These are phyloP conservation scores for Peronospora destructor DNA, from an alignment of 352 stramenopile genomes.

Conservation along the genomic window DNA sequence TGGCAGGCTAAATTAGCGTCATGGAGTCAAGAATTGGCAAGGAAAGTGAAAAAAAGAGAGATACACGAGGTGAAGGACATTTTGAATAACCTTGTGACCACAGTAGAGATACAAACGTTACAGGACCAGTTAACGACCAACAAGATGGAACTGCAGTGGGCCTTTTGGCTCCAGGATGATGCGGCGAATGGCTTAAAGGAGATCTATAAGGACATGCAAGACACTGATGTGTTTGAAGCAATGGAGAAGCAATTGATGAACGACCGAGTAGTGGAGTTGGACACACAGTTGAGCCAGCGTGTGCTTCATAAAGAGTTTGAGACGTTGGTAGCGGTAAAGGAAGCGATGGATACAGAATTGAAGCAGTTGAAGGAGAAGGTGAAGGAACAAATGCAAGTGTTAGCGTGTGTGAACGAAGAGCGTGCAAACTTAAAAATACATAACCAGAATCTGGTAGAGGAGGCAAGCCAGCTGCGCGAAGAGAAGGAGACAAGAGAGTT, in stretches of 20 bases:
- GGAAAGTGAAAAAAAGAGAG: constrained; percentile 18
- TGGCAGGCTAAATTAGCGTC: constrained; percentile 26
- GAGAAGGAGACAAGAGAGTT: constrained; percentile 20
- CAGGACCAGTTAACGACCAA: constrained; percentile 2
- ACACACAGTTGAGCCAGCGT: constrained; percentile 41
- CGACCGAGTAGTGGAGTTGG: constrained; percentile 45
- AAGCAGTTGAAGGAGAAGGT: constrained; percentile 15
- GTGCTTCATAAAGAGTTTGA: constrained; percentile 24
- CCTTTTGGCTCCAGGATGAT: constrained; percentile 17
- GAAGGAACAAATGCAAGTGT: constrained; percentile 10
- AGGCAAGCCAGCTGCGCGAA: constrained; percentile 16
- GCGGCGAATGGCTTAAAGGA: constrained; percentile 12
- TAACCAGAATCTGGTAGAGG: constrained; percentile 27
- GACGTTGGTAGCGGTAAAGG: constrained; percentile 17
- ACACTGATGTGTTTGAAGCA: constrained; percentile 35
- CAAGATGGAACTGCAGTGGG: constrained; percentile 16
- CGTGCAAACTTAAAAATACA: constrained; percentile 18
- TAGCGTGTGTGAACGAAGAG: constrained; percentile 24
- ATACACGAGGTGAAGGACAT: constrained; percentile 27
- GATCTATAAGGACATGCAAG: constrained; percentile 11
- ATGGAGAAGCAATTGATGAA: constrained; percentile 47
- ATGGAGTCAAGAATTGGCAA: constrained; percentile 17
- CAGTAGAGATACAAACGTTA: constrained; percentile 25
- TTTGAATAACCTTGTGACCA: constrained; percentile 30
- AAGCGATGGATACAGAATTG: constrained; percentile 16